Evolutionary conservation across 2,329 filamentous ascomycete species (phyloP).

Genomic region (Venturia aucupariae): DNA sequence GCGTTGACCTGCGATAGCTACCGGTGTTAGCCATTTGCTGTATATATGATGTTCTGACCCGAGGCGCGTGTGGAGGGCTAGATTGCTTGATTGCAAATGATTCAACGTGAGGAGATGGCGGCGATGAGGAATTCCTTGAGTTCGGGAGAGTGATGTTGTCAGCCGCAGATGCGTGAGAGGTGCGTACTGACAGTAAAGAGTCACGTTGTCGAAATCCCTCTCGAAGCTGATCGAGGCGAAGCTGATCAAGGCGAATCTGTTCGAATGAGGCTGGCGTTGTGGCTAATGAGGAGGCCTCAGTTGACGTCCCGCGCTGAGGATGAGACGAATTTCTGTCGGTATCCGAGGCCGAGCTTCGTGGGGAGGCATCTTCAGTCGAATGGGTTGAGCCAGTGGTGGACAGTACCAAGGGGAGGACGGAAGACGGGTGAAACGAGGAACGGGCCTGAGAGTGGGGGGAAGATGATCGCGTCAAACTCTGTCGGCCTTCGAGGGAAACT

Average conservation of each 20-base stretch:
- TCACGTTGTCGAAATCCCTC: slow-evolving; percentile 25
- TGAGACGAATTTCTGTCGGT: not conserved
- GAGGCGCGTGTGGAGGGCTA: not conserved
- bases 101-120: slow-evolving; percentile 11
- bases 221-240: slow-evolving; percentile 28
- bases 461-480: not conserved
- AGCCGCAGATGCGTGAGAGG: slow-evolving; percentile 16
- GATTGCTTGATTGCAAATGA: not conserved
- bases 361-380: slow-evolving; percentile 1
- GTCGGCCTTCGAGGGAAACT: not conserved
- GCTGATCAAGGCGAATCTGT: slow-evolving; percentile 28
- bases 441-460: slow-evolving; percentile 3
- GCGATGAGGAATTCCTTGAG: slow-evolving; percentile 8
- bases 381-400: not conserved
- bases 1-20: not conserved
- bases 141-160: slow-evolving; percentile 10
- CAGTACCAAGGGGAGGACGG: not conserved
- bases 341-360: not conserved
- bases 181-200: slow-evolving; percentile 30
- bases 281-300: slow-evolving; percentile 27
- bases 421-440: not conserved
- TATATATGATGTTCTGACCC: not conserved
- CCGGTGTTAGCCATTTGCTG: not conserved
- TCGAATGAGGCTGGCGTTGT: slow-evolving; percentile 28
- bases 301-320: not conserved